Evolutionary conservation across 495 filamentous ascomycete species (phyloP).

Genomic region (Penicillium malachiteum): DNA sequence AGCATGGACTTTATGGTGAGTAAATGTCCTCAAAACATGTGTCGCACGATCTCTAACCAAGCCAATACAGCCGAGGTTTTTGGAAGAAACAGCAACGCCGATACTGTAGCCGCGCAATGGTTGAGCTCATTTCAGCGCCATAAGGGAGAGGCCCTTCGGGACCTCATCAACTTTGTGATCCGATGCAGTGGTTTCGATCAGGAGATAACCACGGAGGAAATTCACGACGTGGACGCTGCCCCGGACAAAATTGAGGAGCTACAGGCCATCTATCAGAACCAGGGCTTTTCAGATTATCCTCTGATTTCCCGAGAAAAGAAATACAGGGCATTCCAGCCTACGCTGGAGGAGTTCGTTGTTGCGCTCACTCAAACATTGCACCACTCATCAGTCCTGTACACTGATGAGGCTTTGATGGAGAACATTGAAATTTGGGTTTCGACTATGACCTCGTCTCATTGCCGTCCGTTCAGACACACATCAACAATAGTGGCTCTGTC

Average conservation of each 20-base stretch:
- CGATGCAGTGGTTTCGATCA: constrained; percentile 77
- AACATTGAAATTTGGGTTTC: constrained; percentile 84
- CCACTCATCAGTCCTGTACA: constrained; percentile 71
- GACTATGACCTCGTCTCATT: constrained; percentile 76
- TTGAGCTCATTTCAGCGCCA: constrained; percentile 68
- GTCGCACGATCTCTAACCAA: constrained; percentile 3
- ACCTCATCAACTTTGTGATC: constrained; percentile 87
- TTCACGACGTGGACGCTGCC: constrained; percentile 80
- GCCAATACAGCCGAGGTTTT: constrained; percentile 70
- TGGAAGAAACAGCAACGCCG: constrained; percentile 62
- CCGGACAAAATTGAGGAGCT: constrained; percentile 69
- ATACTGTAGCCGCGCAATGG: constrained; percentile 82
- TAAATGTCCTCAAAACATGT: constrained; percentile 1
- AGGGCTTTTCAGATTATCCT: constrained; percentile 87
- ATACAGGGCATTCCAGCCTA: constrained; percentile 68
- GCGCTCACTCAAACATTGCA: constrained; percentile 72
- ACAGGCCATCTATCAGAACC: constrained; percentile 75
- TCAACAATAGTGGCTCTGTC: constrained; percentile 77
- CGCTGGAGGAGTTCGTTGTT: constrained; percentile 75
- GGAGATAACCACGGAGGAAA: constrained; percentile 71
- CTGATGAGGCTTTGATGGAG: constrained; percentile 70
- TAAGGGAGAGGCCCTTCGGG: constrained; percentile 65
- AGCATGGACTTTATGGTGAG: constrained; percentile 76
- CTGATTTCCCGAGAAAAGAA: constrained; percentile 76
- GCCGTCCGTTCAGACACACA: constrained; percentile 90